Evolutionary conservation across 176 grass and related monocot genomes (phyloP).

Genomic region (Lolium perenne): DNA sequence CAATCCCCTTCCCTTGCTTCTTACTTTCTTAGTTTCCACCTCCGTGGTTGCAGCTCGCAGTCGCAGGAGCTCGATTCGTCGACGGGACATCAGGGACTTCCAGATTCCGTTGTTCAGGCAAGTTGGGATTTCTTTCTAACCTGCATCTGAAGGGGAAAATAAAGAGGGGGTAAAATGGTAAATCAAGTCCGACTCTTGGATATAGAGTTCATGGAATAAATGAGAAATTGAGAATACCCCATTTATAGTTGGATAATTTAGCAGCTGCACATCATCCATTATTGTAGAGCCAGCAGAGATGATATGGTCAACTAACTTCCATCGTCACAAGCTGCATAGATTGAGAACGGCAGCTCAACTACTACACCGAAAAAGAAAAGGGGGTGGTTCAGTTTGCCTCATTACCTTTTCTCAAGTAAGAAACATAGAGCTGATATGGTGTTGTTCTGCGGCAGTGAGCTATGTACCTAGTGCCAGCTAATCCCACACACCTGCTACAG

Average conservation of each 20-base stretch:
- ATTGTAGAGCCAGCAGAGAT: background rate
- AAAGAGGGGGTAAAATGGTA: background rate
- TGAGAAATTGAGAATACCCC: background rate
- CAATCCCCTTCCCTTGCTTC: background rate
- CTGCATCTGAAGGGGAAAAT: background rate
- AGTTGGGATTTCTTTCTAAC: background rate
- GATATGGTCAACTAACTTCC: background rate
- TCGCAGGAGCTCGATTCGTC: background rate
- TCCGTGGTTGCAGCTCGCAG: background rate
- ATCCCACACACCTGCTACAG: slow-evolving; percentile 31
- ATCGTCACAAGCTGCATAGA: background rate
- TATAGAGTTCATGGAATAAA: background rate
- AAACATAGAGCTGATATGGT: background rate
- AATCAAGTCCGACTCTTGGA: background rate
- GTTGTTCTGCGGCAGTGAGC: too few relatives aligned
- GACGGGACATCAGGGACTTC: background rate
- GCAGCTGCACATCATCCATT: background rate
- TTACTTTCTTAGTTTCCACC: background rate
- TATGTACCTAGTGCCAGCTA: slow-evolving; percentile 8
- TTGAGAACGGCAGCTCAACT: slow-evolving; percentile 15
- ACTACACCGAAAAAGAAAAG: background rate
- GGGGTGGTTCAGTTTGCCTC: background rate
- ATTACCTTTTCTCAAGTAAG: background rate
- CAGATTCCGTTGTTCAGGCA: background rate
- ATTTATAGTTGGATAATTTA: background rate